A percentile compares a stretch with the other conserved stretches of the same genome.
Conservation (phyloP, 108 stramenopile genomes). For the Conticribra guillardii region DNA sequence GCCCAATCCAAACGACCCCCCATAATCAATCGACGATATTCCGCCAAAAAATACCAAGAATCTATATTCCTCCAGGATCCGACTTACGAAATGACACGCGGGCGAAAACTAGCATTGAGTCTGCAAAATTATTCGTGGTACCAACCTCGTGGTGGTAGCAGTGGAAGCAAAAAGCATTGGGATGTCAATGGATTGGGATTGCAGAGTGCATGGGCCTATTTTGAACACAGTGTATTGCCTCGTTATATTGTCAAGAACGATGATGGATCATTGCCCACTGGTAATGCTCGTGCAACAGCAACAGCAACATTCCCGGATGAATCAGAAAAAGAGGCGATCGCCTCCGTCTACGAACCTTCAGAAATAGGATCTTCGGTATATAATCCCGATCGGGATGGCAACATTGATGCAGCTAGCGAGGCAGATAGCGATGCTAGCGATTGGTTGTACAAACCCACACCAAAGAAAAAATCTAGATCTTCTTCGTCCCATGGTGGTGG, state of each 20-base stretch:
- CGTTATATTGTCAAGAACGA: slow-evolving; percentile 49
- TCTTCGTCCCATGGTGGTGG: no score
- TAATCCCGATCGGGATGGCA: slow-evolving; percentile 1
- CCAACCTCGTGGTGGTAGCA: slow-evolving; percentile 54
- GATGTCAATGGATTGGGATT: slow-evolving; percentile 47
- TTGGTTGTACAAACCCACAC: slow-evolving; percentile 53
- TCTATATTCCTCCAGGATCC: slow-evolving; percentile 50
- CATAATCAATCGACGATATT: slow-evolving; percentile 26
- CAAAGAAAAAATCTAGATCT: no score
- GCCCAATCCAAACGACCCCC: slow-evolving; percentile 28
- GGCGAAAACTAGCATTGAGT: slow-evolving; percentile 65
- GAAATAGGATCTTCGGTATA: neutral
- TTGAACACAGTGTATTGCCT: slow-evolving; percentile 84
- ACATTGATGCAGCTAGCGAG: slow-evolving; percentile 11
- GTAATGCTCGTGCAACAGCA: neutral
- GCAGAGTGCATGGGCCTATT: slow-evolving; percentile 84
- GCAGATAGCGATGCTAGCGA: slow-evolving; percentile 40
- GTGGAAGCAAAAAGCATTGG: slow-evolving; percentile 24
- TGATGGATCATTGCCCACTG: slow-evolving; percentile 23
- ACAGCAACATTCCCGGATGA: no score
- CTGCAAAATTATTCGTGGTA: slow-evolving; percentile 69
- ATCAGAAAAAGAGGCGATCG: slow-evolving; percentile 23
- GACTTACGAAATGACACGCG: slow-evolving; percentile 69
- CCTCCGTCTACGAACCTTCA: slow-evolving; percentile 14
- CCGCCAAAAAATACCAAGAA: slow-evolving; percentile 16